Conservation (phyloP, 2,329 filamentous ascomycete genomes). For the Intubia oerlemansii region DNA sequence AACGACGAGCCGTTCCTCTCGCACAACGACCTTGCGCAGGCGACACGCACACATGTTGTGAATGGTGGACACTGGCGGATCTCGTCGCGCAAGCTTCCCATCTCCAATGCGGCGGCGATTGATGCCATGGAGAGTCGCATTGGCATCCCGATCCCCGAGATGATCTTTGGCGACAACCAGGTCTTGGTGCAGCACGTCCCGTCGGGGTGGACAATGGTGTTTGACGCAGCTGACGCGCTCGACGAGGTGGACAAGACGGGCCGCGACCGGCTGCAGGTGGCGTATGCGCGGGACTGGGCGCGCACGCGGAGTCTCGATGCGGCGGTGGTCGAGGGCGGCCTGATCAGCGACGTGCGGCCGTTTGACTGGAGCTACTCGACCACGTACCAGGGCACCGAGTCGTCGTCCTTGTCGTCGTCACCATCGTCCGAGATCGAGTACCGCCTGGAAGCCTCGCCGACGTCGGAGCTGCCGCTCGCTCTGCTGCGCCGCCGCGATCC, state of each 20-base stretch:
- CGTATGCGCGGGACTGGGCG: slow-evolving; percentile 75
- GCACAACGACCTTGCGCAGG: background rate
- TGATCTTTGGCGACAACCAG: slow-evolving; percentile 97
- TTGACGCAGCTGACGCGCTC: slow-evolving; percentile 72
- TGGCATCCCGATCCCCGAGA: slow-evolving; percentile 80
- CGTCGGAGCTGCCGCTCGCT: slow-evolving; percentile 48
- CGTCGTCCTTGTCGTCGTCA: background rate
- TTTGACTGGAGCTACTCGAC: slow-evolving; percentile 98
- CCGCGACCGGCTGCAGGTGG: slow-evolving; percentile 74
- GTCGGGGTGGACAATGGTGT: slow-evolving; percentile 58
- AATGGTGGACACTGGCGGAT: slow-evolving; percentile 58
- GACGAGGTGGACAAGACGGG: slow-evolving; percentile 90
- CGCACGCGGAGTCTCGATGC: slow-evolving; percentile 44
- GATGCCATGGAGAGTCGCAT: slow-evolving; percentile 62
- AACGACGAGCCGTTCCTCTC: background rate
- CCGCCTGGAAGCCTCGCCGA: background rate
- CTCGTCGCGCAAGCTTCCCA: slow-evolving; percentile 73
- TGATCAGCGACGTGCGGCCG: slow-evolving; percentile 79
- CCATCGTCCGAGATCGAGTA: background rate
- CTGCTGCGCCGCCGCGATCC: slow-evolving; percentile 76
- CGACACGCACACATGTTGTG: background rate
- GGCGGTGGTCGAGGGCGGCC: slow-evolving; percentile 50
- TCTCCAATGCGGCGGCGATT: slow-evolving; percentile 79
- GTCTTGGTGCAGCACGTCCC: slow-evolving; percentile 53
- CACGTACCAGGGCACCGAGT: slow-evolving; percentile 51